These are phyloP conservation scores for Rubus idaeus DNA, from an alignment of 306 rosid species.

Conservation along the genomic window DNA sequence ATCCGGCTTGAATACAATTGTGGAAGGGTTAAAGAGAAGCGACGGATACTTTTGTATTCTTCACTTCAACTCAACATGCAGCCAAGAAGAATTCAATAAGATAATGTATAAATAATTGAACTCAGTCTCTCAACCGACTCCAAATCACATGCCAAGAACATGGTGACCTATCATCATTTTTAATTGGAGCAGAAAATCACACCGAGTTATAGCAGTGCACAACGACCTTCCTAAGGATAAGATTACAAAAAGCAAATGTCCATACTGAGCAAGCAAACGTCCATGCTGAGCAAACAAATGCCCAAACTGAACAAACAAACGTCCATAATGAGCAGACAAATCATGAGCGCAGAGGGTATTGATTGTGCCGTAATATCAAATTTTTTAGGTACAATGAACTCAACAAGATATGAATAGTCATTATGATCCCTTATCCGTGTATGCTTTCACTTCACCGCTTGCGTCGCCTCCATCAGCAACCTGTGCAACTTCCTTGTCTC, in stretches of 20 bases:
- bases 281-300: not conserved
- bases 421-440: not conserved
- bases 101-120: not conserved
- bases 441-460: conserved; percentile 30
- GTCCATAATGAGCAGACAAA: not conserved
- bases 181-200: not conserved
- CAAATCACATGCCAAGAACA: conserved; percentile 14
- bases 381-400: not conserved
- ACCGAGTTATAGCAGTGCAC: not conserved
- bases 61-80: conserved; percentile 2
- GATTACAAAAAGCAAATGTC: not conserved
- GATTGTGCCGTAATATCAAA: not conserved
- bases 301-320: not conserved
- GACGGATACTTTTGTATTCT: not conserved
- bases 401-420: not conserved
- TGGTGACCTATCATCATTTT: not conserved
- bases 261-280: not conserved
- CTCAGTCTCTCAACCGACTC: not conserved
- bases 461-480: conserved; percentile 41
- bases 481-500: conserved; percentile 65
- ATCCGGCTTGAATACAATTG: not conserved
- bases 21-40: not conserved
- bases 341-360: not conserved
- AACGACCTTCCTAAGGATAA: too few relatives aligned
- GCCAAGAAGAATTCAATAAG: not conserved